phyloP scores from a whole-genome alignment of 352 stramenopile genomes.

The Pythium brachiatum region DNA sequence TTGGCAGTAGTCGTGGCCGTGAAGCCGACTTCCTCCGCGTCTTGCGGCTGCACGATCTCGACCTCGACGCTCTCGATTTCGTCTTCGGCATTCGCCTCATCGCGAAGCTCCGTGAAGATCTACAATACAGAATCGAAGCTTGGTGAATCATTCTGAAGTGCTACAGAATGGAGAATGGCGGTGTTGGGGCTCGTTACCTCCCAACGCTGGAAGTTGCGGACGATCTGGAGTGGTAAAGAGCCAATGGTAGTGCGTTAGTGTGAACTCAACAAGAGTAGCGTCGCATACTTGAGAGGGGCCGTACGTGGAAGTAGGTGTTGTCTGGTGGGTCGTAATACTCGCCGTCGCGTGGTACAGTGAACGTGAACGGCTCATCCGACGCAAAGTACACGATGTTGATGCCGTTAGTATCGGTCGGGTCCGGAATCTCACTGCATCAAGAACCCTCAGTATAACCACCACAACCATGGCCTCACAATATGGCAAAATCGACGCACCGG shows the following conservation, averaged over 20 bases:
- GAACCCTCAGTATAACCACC: not conserved
- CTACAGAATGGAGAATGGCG: not conserved
- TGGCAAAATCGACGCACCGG: constrained; percentile 19
- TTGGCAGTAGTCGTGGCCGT: constrained; percentile 10
- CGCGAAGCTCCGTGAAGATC: constrained; percentile 62
- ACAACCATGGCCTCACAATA: not conserved
- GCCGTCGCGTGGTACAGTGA: constrained; percentile 48
- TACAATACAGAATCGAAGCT: constrained; percentile 8
- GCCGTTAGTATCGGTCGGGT: constrained; percentile 32
- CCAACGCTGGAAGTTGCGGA: constrained; percentile 63
- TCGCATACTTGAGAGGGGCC: not conserved
- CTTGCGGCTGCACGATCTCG: constrained; percentile 42
- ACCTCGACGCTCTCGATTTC: constrained; percentile 19
- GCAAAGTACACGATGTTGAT: constrained; percentile 80
- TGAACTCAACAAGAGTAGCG: not conserved
- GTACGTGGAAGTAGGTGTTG: constrained; percentile 63
- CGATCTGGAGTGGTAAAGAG: constrained; percentile 29
- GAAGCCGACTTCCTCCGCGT: constrained; percentile 56
- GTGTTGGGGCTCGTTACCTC: constrained; percentile 30
- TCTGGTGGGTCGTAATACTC: constrained; percentile 44
- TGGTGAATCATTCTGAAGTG: not conserved
- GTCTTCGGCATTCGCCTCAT: constrained; percentile 34
- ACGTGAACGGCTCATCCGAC: constrained; percentile 63
- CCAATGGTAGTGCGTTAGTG: constrained; percentile 1
- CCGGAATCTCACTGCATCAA: constrained; percentile 42